phyloP scores from a whole-genome alignment of 2,329 filamentous ascomycete genomes.

The Aaosphaeria arxii region DNA sequence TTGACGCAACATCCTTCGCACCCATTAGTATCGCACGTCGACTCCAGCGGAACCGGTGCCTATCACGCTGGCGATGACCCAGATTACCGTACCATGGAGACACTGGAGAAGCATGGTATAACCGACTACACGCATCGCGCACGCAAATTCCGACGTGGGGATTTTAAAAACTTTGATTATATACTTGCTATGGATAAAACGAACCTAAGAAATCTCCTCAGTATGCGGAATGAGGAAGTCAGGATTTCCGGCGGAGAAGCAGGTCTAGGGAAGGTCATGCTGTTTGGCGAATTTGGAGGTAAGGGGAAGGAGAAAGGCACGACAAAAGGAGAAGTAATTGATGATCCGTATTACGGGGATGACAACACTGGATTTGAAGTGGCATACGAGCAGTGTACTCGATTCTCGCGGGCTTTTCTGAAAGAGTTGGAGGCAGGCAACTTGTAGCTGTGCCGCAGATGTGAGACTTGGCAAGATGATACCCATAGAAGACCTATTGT shows the following conservation, averaged over 20 bases:
- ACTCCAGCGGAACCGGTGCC: slow-evolving; percentile 86
- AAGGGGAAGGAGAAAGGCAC: no score
- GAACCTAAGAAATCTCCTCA: slow-evolving; percentile 70
- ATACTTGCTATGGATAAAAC: slow-evolving; percentile 90
- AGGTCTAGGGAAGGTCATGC: slow-evolving; percentile 58
- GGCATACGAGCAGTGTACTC: slow-evolving; percentile 79
- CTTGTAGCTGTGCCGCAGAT: slow-evolving; percentile 7
- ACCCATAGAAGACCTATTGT: no score
- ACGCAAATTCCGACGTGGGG: slow-evolving; percentile 66
- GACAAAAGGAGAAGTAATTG: slow-evolving; percentile 64
- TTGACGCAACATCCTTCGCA: slow-evolving; percentile 55
- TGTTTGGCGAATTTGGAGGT: slow-evolving; percentile 81
- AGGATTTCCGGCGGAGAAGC: slow-evolving; percentile 34
- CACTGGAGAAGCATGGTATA: slow-evolving; percentile 71
- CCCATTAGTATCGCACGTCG: slow-evolving; percentile 63
- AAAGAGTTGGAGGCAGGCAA: slow-evolving; percentile 50
- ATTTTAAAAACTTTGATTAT: slow-evolving; percentile 87
- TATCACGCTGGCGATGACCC: slow-evolving; percentile 79
- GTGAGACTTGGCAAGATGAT: neutral
- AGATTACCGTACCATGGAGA: slow-evolving; percentile 80
- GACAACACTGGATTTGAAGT: slow-evolving; percentile 74
- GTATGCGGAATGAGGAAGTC: slow-evolving; percentile 55
- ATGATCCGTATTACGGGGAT: slow-evolving; percentile 93
- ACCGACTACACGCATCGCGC: slow-evolving; percentile 73
- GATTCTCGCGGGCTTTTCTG: slow-evolving; percentile 76